Conservation (phyloP, 148 eudicot species). For the Vaccinium macrocarpon region DNA sequence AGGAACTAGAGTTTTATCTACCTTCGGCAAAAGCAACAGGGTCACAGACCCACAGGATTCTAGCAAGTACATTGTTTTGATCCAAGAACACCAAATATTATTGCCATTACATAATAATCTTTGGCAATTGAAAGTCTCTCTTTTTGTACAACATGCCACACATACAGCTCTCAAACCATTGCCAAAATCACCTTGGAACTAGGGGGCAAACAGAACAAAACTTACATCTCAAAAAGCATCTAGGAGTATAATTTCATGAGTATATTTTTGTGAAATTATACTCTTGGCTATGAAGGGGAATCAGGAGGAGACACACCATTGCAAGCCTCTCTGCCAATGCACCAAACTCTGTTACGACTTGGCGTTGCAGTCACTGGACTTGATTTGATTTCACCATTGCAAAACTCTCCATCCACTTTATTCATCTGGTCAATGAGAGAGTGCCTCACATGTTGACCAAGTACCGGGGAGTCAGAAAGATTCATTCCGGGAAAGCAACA, state of each 20-base stretch:
- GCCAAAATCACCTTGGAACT: background rate
- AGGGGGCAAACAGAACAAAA: background rate
- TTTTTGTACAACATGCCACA: background rate
- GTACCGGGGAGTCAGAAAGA: conserved; percentile 38
- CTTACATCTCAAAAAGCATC: background rate
- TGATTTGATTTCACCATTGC: conserved; percentile 45
- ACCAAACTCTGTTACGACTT: conserved; percentile 56
- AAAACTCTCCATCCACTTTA: conserved; percentile 46
- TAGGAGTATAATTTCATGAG: conserved; percentile 7
- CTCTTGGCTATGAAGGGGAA: conserved; percentile 31
- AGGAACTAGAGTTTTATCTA: background rate
- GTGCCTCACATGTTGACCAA: conserved; percentile 47
- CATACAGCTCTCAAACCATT: background rate
- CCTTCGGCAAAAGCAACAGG: background rate
- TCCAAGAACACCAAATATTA: background rate
- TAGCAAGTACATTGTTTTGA: background rate
- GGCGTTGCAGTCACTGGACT: conserved; percentile 64
- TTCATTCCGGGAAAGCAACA: conserved; percentile 47
- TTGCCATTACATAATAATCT: background rate
- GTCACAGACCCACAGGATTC: background rate
- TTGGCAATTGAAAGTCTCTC: background rate
- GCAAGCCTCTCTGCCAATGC: conserved; percentile 54
- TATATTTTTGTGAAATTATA: background rate
- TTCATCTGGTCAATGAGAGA: conserved; percentile 71
- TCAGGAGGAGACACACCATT: conserved; percentile 36